Percentiles rank a stretch among this genome's conserved stretches.
Conservation (phyloP, 1,284 basidiomycete species). For the Coniophora puteana region DNA sequence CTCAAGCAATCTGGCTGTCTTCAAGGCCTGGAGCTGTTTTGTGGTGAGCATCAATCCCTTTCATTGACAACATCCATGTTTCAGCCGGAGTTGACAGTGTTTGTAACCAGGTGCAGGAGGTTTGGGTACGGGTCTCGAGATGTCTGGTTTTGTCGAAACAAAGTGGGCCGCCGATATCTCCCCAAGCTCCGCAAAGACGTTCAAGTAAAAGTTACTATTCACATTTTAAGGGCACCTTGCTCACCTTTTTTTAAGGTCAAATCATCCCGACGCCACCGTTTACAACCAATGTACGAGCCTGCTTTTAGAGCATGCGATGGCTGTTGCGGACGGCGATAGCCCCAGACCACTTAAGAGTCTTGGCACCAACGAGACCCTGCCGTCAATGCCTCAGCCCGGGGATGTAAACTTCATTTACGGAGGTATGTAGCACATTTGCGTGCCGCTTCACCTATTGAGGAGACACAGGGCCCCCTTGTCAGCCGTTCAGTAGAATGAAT, state of each 20-base stretch:
- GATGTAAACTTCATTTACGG: conserved; percentile 71
- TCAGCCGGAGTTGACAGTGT: conserved; percentile 8
- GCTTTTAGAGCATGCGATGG: conserved; percentile 55
- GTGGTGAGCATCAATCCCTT: conserved; percentile 37
- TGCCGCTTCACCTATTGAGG: conserved; percentile 4
- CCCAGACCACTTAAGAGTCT: conserved; percentile 35
- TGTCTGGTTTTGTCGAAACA: conserved; percentile 56
- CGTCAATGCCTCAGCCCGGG: conserved; percentile 49
- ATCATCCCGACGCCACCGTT: conserved; percentile 53
- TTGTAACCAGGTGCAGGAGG: conserved; percentile 62
- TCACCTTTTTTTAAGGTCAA: conserved; percentile 36
- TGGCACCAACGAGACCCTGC: conserved; percentile 32
- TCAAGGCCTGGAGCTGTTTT: conserved; percentile 59
- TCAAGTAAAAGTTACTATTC: conserved; percentile 36
- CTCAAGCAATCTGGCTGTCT: conserved; percentile 38
- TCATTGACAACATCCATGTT: no score
- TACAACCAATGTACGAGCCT: conserved; percentile 62
- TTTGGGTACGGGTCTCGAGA: conserved; percentile 58
- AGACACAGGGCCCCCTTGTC: conserved; percentile 61
- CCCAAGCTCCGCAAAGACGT: conserved; percentile 58
- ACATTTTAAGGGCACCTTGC: not conserved
- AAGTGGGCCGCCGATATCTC: conserved; percentile 65
- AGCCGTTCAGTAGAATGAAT: conserved; percentile 63
- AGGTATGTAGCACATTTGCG: conserved; percentile 35
- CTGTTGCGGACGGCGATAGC: conserved; percentile 36